Evolutionary conservation across 1,284 basidiomycete genomes (phyloP), one percentile per base, ranked within the genome.

Genomic region (Melanopsichium pennsylvanicum): DNA sequence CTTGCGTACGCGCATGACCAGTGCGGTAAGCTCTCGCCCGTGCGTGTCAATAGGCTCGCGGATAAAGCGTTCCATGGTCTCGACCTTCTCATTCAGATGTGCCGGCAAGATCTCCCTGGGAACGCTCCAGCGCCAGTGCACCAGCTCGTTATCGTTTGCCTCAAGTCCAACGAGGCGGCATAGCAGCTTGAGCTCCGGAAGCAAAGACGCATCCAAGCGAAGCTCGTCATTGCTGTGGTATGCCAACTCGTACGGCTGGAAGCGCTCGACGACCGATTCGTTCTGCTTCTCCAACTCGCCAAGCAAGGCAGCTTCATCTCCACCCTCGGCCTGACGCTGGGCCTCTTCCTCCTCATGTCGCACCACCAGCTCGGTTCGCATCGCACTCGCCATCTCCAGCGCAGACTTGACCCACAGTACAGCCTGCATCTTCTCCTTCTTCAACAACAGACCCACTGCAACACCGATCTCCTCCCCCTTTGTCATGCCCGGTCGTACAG

Each of bases 391-490:
- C 61, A 71, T 49, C 41, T 80, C 79, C 33, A 81, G 41, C 0
- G 63, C 73, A n/a, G 62, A 67, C 49, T 76, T 77, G 52, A 81
- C 47, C 79, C 79, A 81, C 18, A 67, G 51, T 21, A 81, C 72
- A n/a, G 46, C 48, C 29, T 52, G 50, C 56, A 78, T 73, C 68
- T 75, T 73, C 39, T 76, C 73, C 60, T 72, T 72, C 43, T 75
- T 61, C 27, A 74, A 49, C 33, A 81, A 43, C 18, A 80, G 60
- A 1, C 73, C 76, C 8, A 81, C 68, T 2, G 78, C 79, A 9
- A 81, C 70, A 22, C 78, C 76, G 19, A 81, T 67, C 44, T 80
- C 55, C 32, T 79, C 72, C 5, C 64, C 57, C 21, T 50, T 46
- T 25, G 52, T 37, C 32, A 67, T 47, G 18, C 75, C 76, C 5